phyloP scores from a whole-genome alignment of 2,329 filamentous ascomycete species.

The Ophiocordyceps camponoti-saundersi region DNA sequence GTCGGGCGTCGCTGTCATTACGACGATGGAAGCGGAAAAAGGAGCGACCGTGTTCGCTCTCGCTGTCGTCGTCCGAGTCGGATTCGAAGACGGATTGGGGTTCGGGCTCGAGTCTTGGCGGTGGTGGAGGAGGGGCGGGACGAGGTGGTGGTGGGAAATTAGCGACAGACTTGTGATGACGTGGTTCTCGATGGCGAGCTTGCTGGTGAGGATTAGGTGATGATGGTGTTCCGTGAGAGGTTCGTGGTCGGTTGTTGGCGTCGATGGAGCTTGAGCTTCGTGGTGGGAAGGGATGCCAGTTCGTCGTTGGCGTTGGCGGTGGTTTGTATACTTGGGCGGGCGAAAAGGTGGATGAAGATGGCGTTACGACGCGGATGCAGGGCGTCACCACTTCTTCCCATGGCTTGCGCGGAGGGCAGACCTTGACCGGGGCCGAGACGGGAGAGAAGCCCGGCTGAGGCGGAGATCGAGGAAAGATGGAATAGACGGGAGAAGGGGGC shows the following conservation, averaged over 20 bases:
- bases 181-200: slow-evolving; percentile 6
- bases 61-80: slow-evolving; percentile 25
- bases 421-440: background rate
- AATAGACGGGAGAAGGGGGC: slow-evolving; percentile 17
- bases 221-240: background rate
- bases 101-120: slow-evolving; percentile 7
- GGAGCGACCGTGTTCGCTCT: slow-evolving; percentile 10
- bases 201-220: background rate
- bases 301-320: background rate
- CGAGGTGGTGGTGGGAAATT: slow-evolving; percentile 6
- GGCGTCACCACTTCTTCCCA: slow-evolving; percentile 9
- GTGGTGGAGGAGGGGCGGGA: background rate
- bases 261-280: background rate
- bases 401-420: slow-evolving; percentile 11
- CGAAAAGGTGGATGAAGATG: slow-evolving; percentile 9
- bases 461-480: slow-evolving; percentile 21
- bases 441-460: background rate
- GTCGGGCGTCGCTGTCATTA: slow-evolving; percentile 15
- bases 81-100: slow-evolving; percentile 29
- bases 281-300: background rate
- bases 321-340: slow-evolving; percentile 6
- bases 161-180: slow-evolving; percentile 11
- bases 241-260: background rate
- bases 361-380: slow-evolving; percentile 8
- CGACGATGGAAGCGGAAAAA: slow-evolving; percentile 27